Evolutionary conservation across 768 basidiomycete species (phyloP), one percentile per base, ranked within the genome.

Genomic region (Naganishia vaughanmartiniae): DNA sequence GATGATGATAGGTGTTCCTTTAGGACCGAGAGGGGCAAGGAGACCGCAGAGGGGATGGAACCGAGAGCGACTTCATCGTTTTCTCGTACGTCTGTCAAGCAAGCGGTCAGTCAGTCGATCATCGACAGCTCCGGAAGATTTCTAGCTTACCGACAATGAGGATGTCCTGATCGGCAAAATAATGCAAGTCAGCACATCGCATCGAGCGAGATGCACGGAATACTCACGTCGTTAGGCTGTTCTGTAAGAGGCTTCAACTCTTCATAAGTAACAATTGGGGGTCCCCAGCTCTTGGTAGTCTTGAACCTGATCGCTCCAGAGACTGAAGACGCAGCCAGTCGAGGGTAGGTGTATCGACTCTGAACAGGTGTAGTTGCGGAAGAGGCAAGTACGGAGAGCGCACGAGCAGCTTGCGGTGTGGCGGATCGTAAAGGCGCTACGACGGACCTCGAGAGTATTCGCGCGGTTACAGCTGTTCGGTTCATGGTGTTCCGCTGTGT

Each of bases 11-110:
- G 80, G 19, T 90, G 87, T 46, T 84, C 85, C 36, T 87, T 83
- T 48, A 97, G 85, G n/a, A 85, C 85, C 9, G 90, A 89, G 46
- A 97, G 86, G 5, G 94, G 93, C 24, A 97, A 81, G 80, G 93
- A 91, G 76, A 96, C 91, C 21, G 92, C 86, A 28, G 92, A 92
- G 7, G 94, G 94, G 73, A 97, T 95, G 79, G 89, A 89, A 15
- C 94, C 94, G 78, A 92, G 90, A 17, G 90, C 86, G 54, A 93
- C 90, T 79, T 96, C 94, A 73, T 91, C 87, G 0, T 89, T 90
- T 80, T 96, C 94, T 26, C 95, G 88, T n/a, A 97, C 94, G 66
- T 81, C 80, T 72, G 48, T 54, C 10, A 14, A 7, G 14, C 11
- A 54, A 33, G n/a, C 45, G 31, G n/a, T 56, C 26, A 66, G 65